Base-by-base conservation (phyloP, 108 stramenopile genomes). In the Fistulifera solaris region DNA sequence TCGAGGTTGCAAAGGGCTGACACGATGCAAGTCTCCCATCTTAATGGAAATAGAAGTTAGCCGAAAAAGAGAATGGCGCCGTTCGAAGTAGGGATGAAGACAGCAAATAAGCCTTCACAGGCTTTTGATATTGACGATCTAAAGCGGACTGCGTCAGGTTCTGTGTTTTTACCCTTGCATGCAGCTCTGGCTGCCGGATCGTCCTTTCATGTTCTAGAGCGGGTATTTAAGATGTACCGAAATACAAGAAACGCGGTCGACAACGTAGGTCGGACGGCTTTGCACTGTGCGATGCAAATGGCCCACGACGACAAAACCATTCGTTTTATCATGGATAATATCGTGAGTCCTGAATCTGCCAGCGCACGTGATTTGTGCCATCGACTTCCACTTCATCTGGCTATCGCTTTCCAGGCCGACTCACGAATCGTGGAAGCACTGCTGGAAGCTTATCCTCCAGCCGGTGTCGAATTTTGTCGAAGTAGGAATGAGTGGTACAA, bases 141-240 rank as follows among this genome's bases (percentile, higher is more conserved):
- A 8, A 35, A 35, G 31, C 31, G 6, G 31, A 35, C 3, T 35
- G 31, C 31, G 8, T 3, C 8, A 35, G 31, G 31, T 35, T 8
- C 3, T 35, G 31, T 50, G 7, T 76, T 76, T 35, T 43, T 72
- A 28, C 44, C 71, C 26, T 43, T 78, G 1, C 77, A 78, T 48
- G 72, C 77, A 6, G 77, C 77, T 1, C 28, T 78, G 27, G 54
- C 66, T 54, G 58, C 59, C 17, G 65, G 55, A 0, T 65, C 66
- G 19, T 60, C 52, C 15, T 44, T 61, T 26, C 57, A 50, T 22
- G 72, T 78, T 14, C 15, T 31, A 1, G 59, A 70, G n/a, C 40
- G 46, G 1, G 52, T 71, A 52, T 61, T 59, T 51, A 59, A 67
- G 23, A 22, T 42, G 11, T 55, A 55, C 28, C 8, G 8, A 16